Conservation (phyloP, 345 rosid genomes). For the Litchi chinensis region DNA sequence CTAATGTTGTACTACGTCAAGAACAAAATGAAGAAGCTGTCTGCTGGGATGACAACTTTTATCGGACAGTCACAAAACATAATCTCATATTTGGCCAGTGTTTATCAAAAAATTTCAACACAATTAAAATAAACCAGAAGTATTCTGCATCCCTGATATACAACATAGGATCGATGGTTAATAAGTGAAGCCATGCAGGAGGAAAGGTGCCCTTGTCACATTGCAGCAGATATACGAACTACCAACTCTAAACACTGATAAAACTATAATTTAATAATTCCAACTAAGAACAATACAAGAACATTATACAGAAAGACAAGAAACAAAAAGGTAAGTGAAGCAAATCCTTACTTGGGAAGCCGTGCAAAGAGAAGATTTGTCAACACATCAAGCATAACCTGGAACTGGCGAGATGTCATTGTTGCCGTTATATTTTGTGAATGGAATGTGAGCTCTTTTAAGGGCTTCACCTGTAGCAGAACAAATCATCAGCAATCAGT, state of each 20-base stretch:
- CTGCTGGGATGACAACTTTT: not conserved
- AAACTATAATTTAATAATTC: not conserved
- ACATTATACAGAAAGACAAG: not conserved
- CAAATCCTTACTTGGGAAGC: slow-evolving; percentile 84
- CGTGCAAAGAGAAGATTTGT: slow-evolving; percentile 97
- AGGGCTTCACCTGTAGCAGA: slow-evolving; percentile 82
- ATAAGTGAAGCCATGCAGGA: not conserved
- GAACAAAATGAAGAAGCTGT: not conserved
- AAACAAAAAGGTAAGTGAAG: slow-evolving; percentile 13
- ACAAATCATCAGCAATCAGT: slow-evolving; percentile 18
- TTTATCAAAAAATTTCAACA: slow-evolving; percentile 6
- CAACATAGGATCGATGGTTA: not conserved
- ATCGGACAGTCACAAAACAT: not conserved
- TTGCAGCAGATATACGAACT: not conserved
- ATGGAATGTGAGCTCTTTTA: slow-evolving; percentile 91
- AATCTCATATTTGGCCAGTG: not conserved
- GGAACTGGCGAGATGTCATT: slow-evolving; percentile 98
- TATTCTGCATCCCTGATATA: not conserved
- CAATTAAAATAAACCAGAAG: slow-evolving; percentile 6
- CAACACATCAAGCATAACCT: slow-evolving; percentile 96
- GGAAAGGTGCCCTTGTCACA: not conserved
- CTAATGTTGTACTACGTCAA: too few species aligned
- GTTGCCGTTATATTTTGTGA: slow-evolving; percentile 83
- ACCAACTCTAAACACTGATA: slow-evolving; percentile 5
- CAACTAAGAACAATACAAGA: not conserved